Evolutionary conservation across 163 green algal species (phyloP).

Genomic region (Scenedesmus sp.): DNA sequence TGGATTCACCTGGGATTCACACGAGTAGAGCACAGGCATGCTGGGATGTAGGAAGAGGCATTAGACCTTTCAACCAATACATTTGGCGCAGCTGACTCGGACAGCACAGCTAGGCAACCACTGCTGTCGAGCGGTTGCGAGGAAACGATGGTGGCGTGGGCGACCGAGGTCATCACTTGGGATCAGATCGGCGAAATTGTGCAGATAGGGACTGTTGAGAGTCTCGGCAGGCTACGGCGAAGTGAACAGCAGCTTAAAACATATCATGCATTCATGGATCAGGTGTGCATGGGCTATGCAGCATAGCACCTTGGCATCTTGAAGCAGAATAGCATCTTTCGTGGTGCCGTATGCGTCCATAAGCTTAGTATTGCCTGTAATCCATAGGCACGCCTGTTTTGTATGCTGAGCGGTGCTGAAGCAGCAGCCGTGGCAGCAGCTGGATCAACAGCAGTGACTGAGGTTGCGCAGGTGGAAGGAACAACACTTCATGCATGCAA

Average conservation of each 20-base stretch:
- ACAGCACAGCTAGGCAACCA: background rate
- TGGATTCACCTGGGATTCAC: background rate
- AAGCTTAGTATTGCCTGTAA: background rate
- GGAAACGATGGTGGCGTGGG: background rate
- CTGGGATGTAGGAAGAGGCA: background rate
- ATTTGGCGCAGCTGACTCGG: background rate
- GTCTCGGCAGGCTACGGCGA: conserved; percentile 59
- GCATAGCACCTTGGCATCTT: background rate
- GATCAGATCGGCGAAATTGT: conserved; percentile 17
- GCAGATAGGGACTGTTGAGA: conserved; percentile 53
- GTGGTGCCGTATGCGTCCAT: background rate
- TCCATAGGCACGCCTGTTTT: background rate
- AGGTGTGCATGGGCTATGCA: conserved; percentile 22
- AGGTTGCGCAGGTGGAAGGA: background rate
- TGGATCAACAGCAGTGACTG: background rate
- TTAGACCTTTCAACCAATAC: background rate
- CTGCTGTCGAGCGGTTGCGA: background rate
- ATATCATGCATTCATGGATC: conserved; percentile 58
- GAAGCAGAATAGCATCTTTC: background rate
- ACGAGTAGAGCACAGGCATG: too few species aligned
- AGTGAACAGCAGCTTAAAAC: conserved; percentile 49
- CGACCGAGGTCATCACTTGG: conserved; percentile 43
- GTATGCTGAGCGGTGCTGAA: background rate
- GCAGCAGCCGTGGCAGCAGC: background rate
- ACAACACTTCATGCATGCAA: background rate